phyloP scores from a whole-genome alignment of 306 rosid genomes.

The Quillaja saponaria region DNA sequence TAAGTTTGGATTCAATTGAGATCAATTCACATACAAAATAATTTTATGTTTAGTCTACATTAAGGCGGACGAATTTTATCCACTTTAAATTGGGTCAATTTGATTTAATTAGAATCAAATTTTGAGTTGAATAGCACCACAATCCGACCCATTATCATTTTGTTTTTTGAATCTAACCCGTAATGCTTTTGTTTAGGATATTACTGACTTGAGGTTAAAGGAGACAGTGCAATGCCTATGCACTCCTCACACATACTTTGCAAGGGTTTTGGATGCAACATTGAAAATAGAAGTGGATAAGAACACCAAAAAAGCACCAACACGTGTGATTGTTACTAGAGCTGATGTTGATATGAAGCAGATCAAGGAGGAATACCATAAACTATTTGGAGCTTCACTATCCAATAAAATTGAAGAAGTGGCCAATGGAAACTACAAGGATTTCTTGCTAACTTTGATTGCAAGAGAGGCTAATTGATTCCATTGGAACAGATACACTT shows the following conservation, averaged over 20 bases:
- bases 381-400: constrained; percentile 51
- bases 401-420: constrained; percentile 55
- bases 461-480: constrained; percentile 42
- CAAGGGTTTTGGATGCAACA: constrained; percentile 57
- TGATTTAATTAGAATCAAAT: too few relatives aligned
- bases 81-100: too few relatives aligned
- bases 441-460: constrained; percentile 73
- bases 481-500: neutral
- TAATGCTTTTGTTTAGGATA: constrained; percentile 51
- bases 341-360: constrained; percentile 73
- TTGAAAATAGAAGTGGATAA: constrained; percentile 54
- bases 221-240: constrained; percentile 75
- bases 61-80: too few relatives aligned
- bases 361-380: constrained; percentile 57
- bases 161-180: constrained; percentile 12
- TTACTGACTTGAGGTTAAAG: constrained; percentile 53
- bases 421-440: constrained; percentile 78
- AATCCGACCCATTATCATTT: neutral
- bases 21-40: too few relatives aligned
- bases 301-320: constrained; percentile 57
- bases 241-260: constrained; percentile 61
- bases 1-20: too few relatives aligned
- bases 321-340: constrained; percentile 81
- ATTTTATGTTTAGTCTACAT: too few relatives aligned
- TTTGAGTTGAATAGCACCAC: neutral